A percentile compares a stretch with the other conserved stretches of the same genome.
These are phyloP conservation scores for Linnemannia elongata DNA, from an alignment of 192 early-diverging fungal species.

Conservation along the genomic window DNA sequence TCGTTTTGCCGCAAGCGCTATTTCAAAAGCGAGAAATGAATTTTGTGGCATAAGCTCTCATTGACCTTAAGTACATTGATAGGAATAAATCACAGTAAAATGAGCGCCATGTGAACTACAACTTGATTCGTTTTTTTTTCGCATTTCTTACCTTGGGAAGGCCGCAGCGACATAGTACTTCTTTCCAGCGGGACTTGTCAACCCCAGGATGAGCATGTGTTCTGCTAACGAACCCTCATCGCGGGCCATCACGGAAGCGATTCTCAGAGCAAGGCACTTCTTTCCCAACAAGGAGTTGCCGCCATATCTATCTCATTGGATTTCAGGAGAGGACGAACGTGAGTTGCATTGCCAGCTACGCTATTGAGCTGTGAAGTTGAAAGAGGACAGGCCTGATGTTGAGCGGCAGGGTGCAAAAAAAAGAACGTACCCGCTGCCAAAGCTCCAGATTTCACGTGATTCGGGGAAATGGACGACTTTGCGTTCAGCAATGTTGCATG, in stretches of 20 bases:
- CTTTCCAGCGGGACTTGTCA: conserved; percentile 52
- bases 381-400: background rate
- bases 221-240: conserved; percentile 54
- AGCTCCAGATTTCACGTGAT: conserved; percentile 57
- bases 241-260: conserved; percentile 53
- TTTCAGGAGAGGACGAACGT: background rate
- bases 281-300: conserved; percentile 52
- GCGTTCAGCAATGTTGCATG: conserved; percentile 50
- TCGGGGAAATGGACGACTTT: conserved; percentile 56
- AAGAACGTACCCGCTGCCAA: conserved; percentile 41
- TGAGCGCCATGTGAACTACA: background rate
- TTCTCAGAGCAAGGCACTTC: conserved; percentile 47
- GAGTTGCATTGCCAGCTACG: background rate
- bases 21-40: background rate
- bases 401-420: no score
- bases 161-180: conserved; percentile 54
- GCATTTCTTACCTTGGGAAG: conserved; percentile 34
- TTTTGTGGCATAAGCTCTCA: background rate
- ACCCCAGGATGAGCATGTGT: conserved; percentile 50
- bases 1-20: conserved; percentile 54
- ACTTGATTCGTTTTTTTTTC: no score
- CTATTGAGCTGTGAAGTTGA: background rate
- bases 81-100: background rate
- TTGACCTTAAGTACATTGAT: background rate
- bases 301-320: conserved; percentile 29